These are phyloP conservation scores for Ustilago tritici DNA, from an alignment of 1,284 basidiomycete genomes.

Conservation along the genomic window DNA sequence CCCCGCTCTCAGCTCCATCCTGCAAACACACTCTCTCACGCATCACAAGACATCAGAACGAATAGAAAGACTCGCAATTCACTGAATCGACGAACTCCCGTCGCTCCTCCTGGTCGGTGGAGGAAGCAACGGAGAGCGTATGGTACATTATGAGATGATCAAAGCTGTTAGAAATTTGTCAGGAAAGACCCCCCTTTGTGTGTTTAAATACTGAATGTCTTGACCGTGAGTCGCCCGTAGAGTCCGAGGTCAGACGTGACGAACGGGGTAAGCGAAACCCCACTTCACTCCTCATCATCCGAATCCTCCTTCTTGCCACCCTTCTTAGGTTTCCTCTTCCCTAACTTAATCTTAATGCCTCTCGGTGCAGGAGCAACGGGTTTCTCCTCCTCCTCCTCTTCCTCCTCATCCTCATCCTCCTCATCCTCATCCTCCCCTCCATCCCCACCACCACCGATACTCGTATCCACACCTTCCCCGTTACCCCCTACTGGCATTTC, in stretches of 20 bases:
- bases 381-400: constrained; percentile 43
- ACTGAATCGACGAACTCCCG: background rate
- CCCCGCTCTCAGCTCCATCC: too few relatives aligned
- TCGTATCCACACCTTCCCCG: constrained; percentile 12
- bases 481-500: constrained; percentile 20
- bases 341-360: constrained; percentile 53
- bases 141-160: background rate
- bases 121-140: background rate
- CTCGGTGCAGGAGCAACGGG: constrained; percentile 25
- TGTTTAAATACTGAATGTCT: background rate
- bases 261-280: background rate
- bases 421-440: constrained; percentile 22
- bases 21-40: too few relatives aligned
- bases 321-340: constrained; percentile 31
- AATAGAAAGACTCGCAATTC: background rate
- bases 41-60: too few relatives aligned
- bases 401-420: constrained; percentile 29
- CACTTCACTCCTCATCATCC: constrained; percentile 32
- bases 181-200: background rate
- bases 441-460: constrained; percentile 8
- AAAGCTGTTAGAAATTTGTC: background rate
- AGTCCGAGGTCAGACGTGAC: background rate
- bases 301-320: constrained; percentile 26
- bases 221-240: background rate
- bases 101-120: background rate